Conservation (phyloP, 192 early-diverging fungal species). For the Entomortierella lignicola region DNA sequence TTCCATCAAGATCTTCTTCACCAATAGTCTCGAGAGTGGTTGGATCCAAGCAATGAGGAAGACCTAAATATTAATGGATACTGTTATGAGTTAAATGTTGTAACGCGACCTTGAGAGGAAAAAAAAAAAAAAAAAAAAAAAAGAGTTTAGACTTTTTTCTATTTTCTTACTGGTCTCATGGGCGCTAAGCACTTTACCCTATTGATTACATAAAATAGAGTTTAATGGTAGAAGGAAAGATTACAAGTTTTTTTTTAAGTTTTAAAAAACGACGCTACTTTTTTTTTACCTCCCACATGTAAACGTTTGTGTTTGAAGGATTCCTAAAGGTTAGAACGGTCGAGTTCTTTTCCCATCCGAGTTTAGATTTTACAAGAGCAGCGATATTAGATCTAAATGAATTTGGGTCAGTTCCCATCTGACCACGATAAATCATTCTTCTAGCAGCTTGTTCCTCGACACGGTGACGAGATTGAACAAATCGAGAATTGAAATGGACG, state of each 20-base stretch:
- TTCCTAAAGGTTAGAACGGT: conserved; percentile 48
- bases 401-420: conserved; percentile 51
- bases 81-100: background rate
- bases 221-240: background rate
- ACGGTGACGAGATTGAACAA: conserved; percentile 45
- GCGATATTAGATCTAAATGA: conserved; percentile 29
- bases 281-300: conserved; percentile 46
- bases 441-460: conserved; percentile 37
- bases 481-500: conserved; percentile 52
- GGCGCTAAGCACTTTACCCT: conserved; percentile 50
- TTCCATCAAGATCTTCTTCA: conserved; percentile 28
- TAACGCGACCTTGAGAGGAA: background rate
- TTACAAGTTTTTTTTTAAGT: too few species aligned
- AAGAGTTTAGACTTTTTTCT: too few species aligned
- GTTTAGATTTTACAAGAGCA: conserved; percentile 30
- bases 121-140: background rate
- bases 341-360: conserved; percentile 41
- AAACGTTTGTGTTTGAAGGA: conserved; percentile 50
- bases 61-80: background rate
- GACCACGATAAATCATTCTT: conserved; percentile 48
- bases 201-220: background rate
- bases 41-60: conserved; percentile 46
- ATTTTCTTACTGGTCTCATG: conserved; percentile 43
- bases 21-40: conserved; percentile 49
- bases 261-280: too few species aligned